Evolutionary conservation across 2,329 filamentous ascomycete genomes (phyloP).

Genomic region (Ophiostoma ulmi): DNA sequence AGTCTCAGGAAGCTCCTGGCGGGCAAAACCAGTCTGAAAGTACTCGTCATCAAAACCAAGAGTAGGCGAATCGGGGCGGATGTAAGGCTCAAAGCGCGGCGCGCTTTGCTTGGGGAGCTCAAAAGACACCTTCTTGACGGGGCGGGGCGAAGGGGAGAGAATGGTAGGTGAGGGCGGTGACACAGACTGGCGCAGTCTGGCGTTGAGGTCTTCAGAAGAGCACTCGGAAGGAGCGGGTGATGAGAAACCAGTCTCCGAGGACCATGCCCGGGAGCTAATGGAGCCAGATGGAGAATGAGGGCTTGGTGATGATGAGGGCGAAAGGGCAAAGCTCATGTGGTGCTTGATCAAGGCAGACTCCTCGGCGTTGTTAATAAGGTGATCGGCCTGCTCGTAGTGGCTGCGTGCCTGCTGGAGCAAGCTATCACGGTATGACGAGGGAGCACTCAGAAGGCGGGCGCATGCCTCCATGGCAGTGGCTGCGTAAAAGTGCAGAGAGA

Average conservation of each 20-base stretch:
- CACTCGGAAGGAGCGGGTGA: constrained; percentile 45
- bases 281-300: constrained; percentile 46
- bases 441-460: constrained; percentile 44
- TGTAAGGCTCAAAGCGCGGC: constrained; percentile 42
- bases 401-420: constrained; percentile 48
- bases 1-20: constrained; percentile 31
- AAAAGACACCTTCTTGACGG: constrained; percentile 43
- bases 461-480: constrained; percentile 56
- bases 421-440: constrained; percentile 43
- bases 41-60: constrained; percentile 50
- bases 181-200: constrained; percentile 26
- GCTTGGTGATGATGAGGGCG: constrained; percentile 34
- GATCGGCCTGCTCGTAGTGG: constrained; percentile 48
- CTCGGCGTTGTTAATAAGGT: constrained; percentile 46
- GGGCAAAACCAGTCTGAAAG: constrained; percentile 30
- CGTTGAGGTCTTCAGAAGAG: constrained; percentile 35
- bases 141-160: constrained; percentile 13
- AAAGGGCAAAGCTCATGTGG: constrained; percentile 36
- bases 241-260: constrained; percentile 41
- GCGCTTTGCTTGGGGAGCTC: constrained; percentile 36
- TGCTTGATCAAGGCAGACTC: constrained; percentile 33
- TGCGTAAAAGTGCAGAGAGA: constrained; percentile 59
- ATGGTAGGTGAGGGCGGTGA: background rate
- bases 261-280: constrained; percentile 41
- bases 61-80: constrained; percentile 57